Evolutionary conservation across 257 asterid genomes (phyloP), one percentile per base, ranked within the genome.

Genomic region (Echites panduratus): DNA sequence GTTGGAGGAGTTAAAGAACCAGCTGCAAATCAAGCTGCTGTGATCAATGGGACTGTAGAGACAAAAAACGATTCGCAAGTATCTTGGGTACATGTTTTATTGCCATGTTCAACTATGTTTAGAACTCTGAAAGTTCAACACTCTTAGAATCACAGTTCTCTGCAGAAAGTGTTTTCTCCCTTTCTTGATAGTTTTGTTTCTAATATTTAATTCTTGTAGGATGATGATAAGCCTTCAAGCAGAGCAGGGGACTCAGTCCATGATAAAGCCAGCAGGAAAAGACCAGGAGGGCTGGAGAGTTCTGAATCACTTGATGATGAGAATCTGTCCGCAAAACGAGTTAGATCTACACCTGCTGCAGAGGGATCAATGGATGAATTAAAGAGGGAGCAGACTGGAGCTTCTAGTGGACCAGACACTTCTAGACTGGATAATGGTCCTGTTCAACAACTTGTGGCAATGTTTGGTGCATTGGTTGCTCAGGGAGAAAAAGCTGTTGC

Each of bases 401-500:
- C 49, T 73, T 82, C 87, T 19, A 75, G 87, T 74, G 85, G 77
- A 79, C 70, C 77, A 64, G 71, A 80, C 40, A 76, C 89, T 73
- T 79, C 78, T 43, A 76, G 76, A 77, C 58, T 73, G 72, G 96
- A 89, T 70, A 87, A 83, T 85, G 97, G 94, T 70, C 89, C 96
- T 54, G 96, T 90, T 59, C 97, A 86, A 86, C 99, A 89, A 84
- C 97, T 92, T 81, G 96, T 95, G 76, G 93, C 96, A 54, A 92
- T 95, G 99, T 95, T 95, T 84, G 88, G 92, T 72, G 88, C 84
- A 52, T 82, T 92, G 82, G 97, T 86, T 84, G 99, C 96, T 75
- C 98, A 90, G 90, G 99, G 99, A 77, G 99, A 92, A 80, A 90
- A 87, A 79, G 96, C 96, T 0, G 88, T 78, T 75, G 85, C 88